phyloP scores from a whole-genome alignment of 2,329 filamentous ascomycete species.

The Aspergillus cejpii region DNA sequence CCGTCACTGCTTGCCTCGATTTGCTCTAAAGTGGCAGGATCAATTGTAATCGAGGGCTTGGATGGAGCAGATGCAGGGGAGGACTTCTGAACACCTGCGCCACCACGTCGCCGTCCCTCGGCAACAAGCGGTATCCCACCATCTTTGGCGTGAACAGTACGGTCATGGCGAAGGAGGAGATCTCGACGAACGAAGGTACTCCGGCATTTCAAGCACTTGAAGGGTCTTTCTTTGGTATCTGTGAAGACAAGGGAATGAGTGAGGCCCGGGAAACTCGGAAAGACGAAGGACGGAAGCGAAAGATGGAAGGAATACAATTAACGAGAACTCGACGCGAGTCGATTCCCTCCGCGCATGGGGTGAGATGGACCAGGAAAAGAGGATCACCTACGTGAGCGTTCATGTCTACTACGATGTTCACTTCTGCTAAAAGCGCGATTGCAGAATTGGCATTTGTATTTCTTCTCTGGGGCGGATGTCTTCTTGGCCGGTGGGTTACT shows the following conservation, averaged over 20 bases:
- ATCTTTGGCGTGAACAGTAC: conserved; percentile 97
- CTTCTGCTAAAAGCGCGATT: conserved; percentile 94
- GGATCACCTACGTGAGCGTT: conserved; percentile 83
- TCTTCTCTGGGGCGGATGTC: conserved; percentile 79
- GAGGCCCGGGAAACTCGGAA: neutral
- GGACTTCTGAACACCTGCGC: conserved; percentile 35
- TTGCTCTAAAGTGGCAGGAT: conserved; percentile 81
- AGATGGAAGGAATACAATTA: no score
- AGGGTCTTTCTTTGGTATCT: conserved; percentile 98
- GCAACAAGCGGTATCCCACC: conserved; percentile 88
- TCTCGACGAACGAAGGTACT: conserved; percentile 98
- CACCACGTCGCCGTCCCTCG: conserved; percentile 69
- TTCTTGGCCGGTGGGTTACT: conserved; percentile 74
- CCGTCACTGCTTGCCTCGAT: conserved; percentile 85
- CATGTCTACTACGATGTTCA: conserved; percentile 93
- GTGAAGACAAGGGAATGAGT: conserved; percentile 13
- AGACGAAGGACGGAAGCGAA: neutral
- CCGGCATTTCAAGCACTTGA: conserved; percentile 97
- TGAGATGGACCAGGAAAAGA: neutral
- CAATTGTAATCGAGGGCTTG: conserved; percentile 73
- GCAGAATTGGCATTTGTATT: conserved; percentile 99
- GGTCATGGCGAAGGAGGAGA: conserved; percentile 90
- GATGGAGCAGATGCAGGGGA: conserved; percentile 48
- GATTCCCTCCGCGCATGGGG: neutral
- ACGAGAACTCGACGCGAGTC: neutral